A percentile compares a stretch with the other conserved stretches of the same genome.
These are phyloP conservation scores for Trapa incisa DNA, from an alignment of 345 rosid species.

Conservation along the genomic window DNA sequence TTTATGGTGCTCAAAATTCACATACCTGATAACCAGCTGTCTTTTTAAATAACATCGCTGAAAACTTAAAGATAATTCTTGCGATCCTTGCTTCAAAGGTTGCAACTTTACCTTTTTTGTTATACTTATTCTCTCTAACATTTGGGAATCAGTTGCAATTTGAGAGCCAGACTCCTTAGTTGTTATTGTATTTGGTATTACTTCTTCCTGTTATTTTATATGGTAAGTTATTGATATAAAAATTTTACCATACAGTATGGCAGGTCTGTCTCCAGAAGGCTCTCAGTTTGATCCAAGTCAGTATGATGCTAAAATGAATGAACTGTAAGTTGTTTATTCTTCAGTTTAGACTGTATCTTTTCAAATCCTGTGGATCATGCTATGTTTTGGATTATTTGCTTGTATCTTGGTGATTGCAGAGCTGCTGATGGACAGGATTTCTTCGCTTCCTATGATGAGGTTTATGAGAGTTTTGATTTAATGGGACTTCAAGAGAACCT, in stretches of 20 bases:
- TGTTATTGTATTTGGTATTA: not conserved
- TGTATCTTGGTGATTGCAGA: conserved; percentile 18
- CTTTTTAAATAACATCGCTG: conserved; percentile 24
- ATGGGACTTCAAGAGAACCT: conserved; percentile 81
- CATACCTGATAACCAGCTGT: conserved; percentile 20
- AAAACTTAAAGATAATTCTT: conserved; percentile 32
- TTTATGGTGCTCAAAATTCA: conserved; percentile 9
- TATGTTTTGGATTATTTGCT: not conserved
- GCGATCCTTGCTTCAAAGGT: conserved; percentile 17
- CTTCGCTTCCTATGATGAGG: conserved; percentile 80
- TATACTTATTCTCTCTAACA: conserved; percentile 7
- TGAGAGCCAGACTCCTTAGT: not conserved
- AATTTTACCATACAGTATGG: conserved; percentile 46
- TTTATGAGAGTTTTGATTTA: conserved; percentile 64
- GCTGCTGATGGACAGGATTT: conserved; percentile 56
- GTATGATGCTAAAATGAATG: conserved; percentile 67
- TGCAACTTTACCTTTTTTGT: conserved; percentile 58
- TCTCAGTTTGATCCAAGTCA: conserved; percentile 63
- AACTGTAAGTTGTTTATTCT: conserved; percentile 39
- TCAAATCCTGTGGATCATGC: too few species aligned
- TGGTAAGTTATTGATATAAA: not conserved
- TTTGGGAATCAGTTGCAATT: not conserved
- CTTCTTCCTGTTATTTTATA: not conserved
- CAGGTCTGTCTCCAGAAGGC: conserved; percentile 62
- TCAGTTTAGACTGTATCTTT: too few species aligned